phyloP scores from a whole-genome alignment of 2,329 filamentous ascomycete genomes.

The Colletotrichum cuscutae region DNA sequence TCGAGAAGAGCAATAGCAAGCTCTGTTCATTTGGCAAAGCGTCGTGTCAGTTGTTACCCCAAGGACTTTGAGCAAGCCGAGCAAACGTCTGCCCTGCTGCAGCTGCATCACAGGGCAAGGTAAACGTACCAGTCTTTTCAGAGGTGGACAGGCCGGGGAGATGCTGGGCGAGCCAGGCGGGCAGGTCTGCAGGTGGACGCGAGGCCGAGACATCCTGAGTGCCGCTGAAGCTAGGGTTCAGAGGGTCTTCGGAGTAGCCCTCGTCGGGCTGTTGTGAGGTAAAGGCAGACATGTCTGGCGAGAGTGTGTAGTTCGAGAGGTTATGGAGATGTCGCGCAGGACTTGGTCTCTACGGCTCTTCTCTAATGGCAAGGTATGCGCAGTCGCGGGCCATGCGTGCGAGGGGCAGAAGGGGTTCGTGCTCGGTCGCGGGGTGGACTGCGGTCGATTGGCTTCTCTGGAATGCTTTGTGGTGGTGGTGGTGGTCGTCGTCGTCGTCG shows the following conservation, averaged over 20 bases:
- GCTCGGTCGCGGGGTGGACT: background rate
- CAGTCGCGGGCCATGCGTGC: constrained; percentile 27
- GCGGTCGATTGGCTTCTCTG: background rate
- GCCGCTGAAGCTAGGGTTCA: constrained; percentile 54
- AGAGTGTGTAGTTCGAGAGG: background rate
- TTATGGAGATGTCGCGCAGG: background rate
- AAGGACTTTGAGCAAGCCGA: background rate
- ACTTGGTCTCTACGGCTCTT: constrained; percentile 13
- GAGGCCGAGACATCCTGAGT: constrained; percentile 41
- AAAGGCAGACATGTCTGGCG: constrained; percentile 28
- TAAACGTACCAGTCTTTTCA: constrained; percentile 58
- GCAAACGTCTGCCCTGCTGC: background rate
- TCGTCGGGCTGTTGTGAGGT: constrained; percentile 76
- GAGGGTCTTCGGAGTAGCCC: constrained; percentile 84
- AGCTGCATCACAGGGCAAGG: background rate
- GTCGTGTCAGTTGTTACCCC: background rate
- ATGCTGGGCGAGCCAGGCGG: constrained; percentile 61
- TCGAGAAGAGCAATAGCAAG: constrained; percentile 83
- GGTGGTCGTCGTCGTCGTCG: background rate
- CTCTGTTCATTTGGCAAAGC: constrained; percentile 60
- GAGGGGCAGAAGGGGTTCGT: constrained; percentile 21
- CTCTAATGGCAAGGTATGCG: constrained; percentile 5
- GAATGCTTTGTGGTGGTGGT: background rate
- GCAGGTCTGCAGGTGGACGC: constrained; percentile 53
- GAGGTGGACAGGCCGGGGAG: constrained; percentile 59